Base-by-base conservation (phyloP, 169 alveolate genomes). In the Perkinsus chesapeaki region DNA sequence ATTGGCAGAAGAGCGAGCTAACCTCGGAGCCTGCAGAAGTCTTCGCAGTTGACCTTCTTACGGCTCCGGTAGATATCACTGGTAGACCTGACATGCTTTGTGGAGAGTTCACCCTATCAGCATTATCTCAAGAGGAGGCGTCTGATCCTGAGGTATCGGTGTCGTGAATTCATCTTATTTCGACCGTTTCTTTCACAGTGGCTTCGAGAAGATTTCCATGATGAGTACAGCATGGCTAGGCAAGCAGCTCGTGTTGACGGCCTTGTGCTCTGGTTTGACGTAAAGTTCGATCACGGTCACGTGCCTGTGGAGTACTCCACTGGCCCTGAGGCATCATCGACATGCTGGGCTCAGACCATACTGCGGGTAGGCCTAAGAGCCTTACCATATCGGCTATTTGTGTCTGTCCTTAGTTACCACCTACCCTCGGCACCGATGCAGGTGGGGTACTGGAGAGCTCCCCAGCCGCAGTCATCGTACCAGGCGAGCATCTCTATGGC, bases 181-280 rank as follows among this genome's bases (percentile, higher is more conserved):
- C 36, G 23, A 34, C 12, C 31, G 31, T 34, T 60, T 1, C 27
- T 34, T 0, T 60, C 82, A 23, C 31, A 0, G 82, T 60, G 82
- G 82, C 3, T 0, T 1, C 7, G 82, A 60, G 82, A 7, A 16
- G 7, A 60, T 27, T 20, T 47, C 19, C 27, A 47, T 9, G 27
- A 47, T 47, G 31, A 60, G 31, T 23, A 60, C 82, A n/a, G n/a
- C n/a, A n/a, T n/a, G n/a, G n/a, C n/a, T n/a, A n/a, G n/a, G n/a
- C n/a, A n/a, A n/a, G n/a, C n/a, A n/a, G n/a, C n/a, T n/a, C 82
- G 82, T 34, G 82, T 60, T 34, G 82, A 95, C 39, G 98, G 96
- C 12, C 47, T 97, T 34, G 97, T 96, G 34, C 94, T 91, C 10
- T 92, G 72, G 82, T 92, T 92, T 39, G 93, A 92, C 20, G 93